A percentile compares a stretch with the other conserved stretches of the same genome.
Conservation (phyloP, 2,329 filamentous ascomycete genomes). For the Rasamsonia emersonii region DNA sequence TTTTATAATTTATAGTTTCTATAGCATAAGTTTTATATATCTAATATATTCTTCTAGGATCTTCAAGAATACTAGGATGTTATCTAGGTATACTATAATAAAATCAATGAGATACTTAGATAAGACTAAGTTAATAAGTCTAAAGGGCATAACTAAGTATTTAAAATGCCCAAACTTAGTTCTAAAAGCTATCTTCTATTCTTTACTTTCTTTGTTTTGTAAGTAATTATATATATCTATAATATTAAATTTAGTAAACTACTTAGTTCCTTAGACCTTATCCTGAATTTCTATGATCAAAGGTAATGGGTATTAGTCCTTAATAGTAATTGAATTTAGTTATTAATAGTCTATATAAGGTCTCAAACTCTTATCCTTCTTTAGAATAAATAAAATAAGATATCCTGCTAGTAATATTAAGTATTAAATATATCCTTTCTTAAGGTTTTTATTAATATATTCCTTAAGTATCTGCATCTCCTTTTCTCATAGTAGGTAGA, state of each 20-base stretch:
- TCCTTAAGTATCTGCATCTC: not conserved
- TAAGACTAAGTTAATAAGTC: conserved; percentile 12
- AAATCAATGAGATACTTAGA: conserved; percentile 10
- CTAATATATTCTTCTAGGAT: not conserved
- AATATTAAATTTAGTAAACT: conserved; percentile 18
- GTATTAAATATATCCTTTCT: not conserved
- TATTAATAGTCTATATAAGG: conserved; percentile 13
- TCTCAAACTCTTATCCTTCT: not conserved
- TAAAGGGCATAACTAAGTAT: conserved; percentile 23
- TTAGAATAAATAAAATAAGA: not conserved
- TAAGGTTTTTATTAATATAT: conserved; percentile 3
- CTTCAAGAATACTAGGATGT: conserved; percentile 3
- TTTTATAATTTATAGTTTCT: not conserved
- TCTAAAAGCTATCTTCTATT: conserved; percentile 25
- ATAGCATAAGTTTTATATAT: conserved; percentile 1
- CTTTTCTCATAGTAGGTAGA: conserved; percentile 4
- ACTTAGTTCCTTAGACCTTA: conserved; percentile 10
- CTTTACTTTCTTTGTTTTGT: conserved; percentile 15
- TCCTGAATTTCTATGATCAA: conserved; percentile 15
- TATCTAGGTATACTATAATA: conserved; percentile 2
- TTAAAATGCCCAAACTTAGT: conserved; percentile 18
- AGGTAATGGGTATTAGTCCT: conserved; percentile 17
- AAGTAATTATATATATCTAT: conserved; percentile 12
- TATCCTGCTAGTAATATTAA: not conserved
- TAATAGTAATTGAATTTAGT: conserved; percentile 17